A percentile compares a stretch with the other conserved stretches of the same genome.
Evolutionary conservation across 2,329 filamentous ascomycete genomes (phyloP).

Genomic region (Clarireedia homoeocarpa): DNA sequence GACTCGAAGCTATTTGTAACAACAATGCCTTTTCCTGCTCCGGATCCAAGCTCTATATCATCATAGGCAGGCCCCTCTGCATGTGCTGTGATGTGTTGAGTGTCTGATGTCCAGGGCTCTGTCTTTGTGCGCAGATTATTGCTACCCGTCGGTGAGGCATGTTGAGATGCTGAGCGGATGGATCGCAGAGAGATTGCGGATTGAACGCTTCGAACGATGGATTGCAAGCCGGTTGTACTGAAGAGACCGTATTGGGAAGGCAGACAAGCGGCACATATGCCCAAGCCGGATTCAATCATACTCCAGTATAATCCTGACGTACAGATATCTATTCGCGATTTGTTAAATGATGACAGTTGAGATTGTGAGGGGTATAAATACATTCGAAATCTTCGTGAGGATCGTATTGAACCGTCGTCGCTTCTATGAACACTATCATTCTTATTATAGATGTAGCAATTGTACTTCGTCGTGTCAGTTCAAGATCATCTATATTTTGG

Average conservation of each 20-base stretch:
- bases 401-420: neutral
- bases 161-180: neutral
- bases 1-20: slow-evolving; percentile 8
- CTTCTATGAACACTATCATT: slow-evolving; percentile 7
- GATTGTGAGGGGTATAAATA: neutral
- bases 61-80: too few relatives aligned
- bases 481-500: neutral
- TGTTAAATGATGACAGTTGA: too few relatives aligned
- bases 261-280: slow-evolving; percentile 6
- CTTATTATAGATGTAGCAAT: slow-evolving; percentile 2
- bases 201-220: neutral
- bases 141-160: too few relatives aligned
- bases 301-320: slow-evolving; percentile 5
- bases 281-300: slow-evolving; percentile 5
- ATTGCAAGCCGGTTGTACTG: neutral
- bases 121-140: neutral
- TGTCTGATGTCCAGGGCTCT: neutral
- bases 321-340: neutral
- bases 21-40: neutral
- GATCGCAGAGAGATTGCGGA: neutral
- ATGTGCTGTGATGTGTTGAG: too few relatives aligned
- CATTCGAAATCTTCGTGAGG: slow-evolving; percentile 6
- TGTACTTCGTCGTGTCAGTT: neutral
- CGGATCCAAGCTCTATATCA: neutral
- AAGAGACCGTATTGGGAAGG: slow-evolving; percentile 5